Conservation (phyloP, 331 rosid species). For the Saraca asoca region DNA sequence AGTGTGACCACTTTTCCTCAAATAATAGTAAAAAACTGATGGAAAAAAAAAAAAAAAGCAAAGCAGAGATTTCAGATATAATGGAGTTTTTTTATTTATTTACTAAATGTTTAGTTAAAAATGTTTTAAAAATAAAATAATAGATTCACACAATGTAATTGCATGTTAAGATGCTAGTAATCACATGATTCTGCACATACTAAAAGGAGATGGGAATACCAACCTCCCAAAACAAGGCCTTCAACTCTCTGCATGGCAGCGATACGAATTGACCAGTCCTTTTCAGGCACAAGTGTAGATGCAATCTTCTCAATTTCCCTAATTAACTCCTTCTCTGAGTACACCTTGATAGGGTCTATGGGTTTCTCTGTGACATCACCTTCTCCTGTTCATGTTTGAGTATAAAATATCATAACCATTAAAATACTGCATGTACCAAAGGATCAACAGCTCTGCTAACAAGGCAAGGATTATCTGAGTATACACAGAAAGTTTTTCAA, state of each 20-base stretch:
- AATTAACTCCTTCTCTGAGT: conserved; percentile 89
- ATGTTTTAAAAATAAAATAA: not conserved
- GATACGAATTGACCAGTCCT: conserved; percentile 96
- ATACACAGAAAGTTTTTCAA: conserved; percentile 13
- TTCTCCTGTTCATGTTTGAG: conserved; percentile 63
- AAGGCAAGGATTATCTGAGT: conserved; percentile 5
- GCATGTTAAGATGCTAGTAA: no score
- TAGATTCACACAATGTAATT: not conserved
- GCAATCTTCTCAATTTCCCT: conserved; percentile 94
- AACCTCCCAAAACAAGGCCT: conserved; percentile 94
- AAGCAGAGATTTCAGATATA: conserved; percentile 25
- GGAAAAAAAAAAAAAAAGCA: conserved; percentile 6
- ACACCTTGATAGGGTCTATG: conserved; percentile 82
- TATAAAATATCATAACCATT: conserved; percentile 19
- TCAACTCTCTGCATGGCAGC: conserved; percentile 95
- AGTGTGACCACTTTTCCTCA: not conserved
- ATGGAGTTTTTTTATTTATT: no score
- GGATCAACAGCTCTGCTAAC: conserved; percentile 6
- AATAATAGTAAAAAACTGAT: not conserved
- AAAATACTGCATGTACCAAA: conserved; percentile 12
- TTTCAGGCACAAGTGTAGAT: conserved; percentile 91
- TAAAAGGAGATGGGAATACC: conserved; percentile 38
- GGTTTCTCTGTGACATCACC: conserved; percentile 76
- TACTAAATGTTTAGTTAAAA: no score
- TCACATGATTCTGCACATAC: not conserved